A percentile compares a stretch with the other conserved stretches of the same genome.
These are phyloP conservation scores for Coniferiporia sulphurascens DNA, from an alignment of 1,284 basidiomycete species.

Conservation along the genomic window DNA sequence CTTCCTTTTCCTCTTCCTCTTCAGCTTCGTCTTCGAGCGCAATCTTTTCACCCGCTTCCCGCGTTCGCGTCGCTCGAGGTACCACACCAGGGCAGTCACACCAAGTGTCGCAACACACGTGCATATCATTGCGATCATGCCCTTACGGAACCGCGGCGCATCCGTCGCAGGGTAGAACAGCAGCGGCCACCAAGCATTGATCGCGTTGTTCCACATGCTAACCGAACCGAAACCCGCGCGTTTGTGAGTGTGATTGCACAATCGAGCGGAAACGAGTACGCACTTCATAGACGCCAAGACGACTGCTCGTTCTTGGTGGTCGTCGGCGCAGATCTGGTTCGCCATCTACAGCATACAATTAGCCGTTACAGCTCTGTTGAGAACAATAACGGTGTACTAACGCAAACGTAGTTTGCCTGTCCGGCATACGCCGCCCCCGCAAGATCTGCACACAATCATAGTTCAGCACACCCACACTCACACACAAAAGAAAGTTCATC, in stretches of 20 bases:
- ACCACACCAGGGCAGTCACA: conserved; percentile 54
- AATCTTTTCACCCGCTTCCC: background rate
- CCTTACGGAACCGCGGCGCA: conserved; percentile 56
- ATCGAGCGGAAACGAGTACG: conserved; percentile 18
- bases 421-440: conserved; percentile 62
- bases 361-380: background rate
- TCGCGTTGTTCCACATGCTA: conserved; percentile 70
- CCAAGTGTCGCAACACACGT: conserved; percentile 49
- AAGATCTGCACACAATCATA: conserved; percentile 35
- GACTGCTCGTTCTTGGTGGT: conserved; percentile 59
- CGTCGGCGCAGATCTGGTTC: conserved; percentile 65
- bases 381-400: conserved; percentile 28
- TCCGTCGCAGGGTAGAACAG: conserved; percentile 66
- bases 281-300: conserved; percentile 71
- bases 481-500: background rate
- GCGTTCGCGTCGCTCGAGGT: conserved; percentile 45
- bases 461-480: background rate
- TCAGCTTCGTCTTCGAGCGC: background rate
- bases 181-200: conserved; percentile 69
- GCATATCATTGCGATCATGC: conserved; percentile 64
- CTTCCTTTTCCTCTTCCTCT: background rate
- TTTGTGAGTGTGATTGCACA: background rate
- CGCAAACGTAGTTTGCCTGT: conserved; percentile 67
- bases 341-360: conserved; percentile 40
- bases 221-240: background rate